Conservation (phyloP, 2,329 filamentous ascomycete genomes). For the Chaetomiaceae sp. region DNA sequence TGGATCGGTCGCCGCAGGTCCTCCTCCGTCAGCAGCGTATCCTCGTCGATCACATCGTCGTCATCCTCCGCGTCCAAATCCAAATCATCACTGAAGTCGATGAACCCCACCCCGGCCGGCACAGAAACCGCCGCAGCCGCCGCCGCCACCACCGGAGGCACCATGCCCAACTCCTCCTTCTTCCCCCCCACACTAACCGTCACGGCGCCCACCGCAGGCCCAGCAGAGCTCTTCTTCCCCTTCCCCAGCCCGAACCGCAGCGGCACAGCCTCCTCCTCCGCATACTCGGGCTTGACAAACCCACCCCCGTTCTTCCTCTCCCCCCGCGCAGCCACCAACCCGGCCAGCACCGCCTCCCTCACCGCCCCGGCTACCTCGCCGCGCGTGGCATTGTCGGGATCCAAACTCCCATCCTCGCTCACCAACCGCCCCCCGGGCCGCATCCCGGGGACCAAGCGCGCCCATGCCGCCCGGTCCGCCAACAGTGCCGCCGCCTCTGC, state of each 20-base stretch:
- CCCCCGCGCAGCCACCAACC: constrained; percentile 58
- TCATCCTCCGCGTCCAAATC: constrained; percentile 54
- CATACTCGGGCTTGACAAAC: constrained; percentile 69
- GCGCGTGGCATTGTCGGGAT: too few relatives aligned
- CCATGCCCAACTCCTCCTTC: constrained; percentile 16
- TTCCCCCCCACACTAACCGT: neutral
- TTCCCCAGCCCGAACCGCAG: constrained; percentile 59
- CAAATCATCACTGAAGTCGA: constrained; percentile 63
- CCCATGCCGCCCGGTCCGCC: constrained; percentile 57
- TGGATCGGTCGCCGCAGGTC: constrained; percentile 74
- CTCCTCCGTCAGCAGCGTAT: constrained; percentile 77
- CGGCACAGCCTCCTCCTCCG: constrained; percentile 50
- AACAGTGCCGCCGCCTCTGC: constrained; percentile 62
- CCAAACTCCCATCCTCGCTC: constrained; percentile 62
- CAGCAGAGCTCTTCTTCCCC: constrained; percentile 41
- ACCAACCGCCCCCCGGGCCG: constrained; percentile 63
- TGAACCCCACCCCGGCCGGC: constrained; percentile 58
- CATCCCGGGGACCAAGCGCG: constrained; percentile 64
- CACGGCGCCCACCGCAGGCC: neutral
- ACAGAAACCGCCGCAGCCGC: neutral
- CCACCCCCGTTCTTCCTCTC: too few relatives aligned
- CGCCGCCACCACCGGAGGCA: neutral
- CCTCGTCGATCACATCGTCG: constrained; percentile 84
- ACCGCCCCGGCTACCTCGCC: constrained; percentile 41
- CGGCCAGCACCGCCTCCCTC: constrained; percentile 80